Conservation (phyloP, 192 early-diverging fungal genomes). For the Mortierella antarctica region DNA sequence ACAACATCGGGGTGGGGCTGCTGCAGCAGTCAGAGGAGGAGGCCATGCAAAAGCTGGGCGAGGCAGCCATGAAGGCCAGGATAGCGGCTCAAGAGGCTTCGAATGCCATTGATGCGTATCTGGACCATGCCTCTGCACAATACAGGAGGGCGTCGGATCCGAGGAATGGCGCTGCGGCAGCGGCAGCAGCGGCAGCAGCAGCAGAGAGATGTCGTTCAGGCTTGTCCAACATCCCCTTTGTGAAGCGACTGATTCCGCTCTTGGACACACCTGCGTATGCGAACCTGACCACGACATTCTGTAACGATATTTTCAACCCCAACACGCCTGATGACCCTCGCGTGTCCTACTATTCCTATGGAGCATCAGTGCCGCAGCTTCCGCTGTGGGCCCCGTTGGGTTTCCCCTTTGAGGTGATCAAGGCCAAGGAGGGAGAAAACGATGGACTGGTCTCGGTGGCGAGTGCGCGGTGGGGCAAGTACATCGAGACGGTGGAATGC, state of each 20-base stretch:
- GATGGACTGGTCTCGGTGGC: constrained; percentile 90
- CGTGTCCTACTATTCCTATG: constrained; percentile 87
- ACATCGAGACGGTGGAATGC: constrained; percentile 80
- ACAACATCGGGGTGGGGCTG: constrained; percentile 85
- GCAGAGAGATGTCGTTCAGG: too few relatives aligned
- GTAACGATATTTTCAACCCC: constrained; percentile 84
- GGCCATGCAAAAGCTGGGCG: constrained; percentile 38
- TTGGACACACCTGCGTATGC: constrained; percentile 92
- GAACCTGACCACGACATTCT: constrained; percentile 90
- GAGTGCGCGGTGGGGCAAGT: constrained; percentile 91
- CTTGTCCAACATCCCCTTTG: constrained; percentile 41
- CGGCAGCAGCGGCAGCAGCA: too few relatives aligned
- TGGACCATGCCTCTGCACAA: neutral
- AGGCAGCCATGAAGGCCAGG: constrained; percentile 41
- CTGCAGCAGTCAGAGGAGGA: constrained; percentile 54
- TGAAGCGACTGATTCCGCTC: constrained; percentile 70
- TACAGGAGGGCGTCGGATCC: too few relatives aligned
- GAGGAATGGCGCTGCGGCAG: too few relatives aligned
- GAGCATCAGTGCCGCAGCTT: constrained; percentile 74
- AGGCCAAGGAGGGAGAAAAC: constrained; percentile 85
- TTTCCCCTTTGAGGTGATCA: constrained; percentile 84
- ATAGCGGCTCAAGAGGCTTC: constrained; percentile 26
- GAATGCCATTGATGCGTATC: constrained; percentile 1
- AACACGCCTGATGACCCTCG: constrained; percentile 81
- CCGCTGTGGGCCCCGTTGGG: constrained; percentile 77